phyloP scores from a whole-genome alignment of 1,284 basidiomycete genomes.

The Vanrija pseudolonga region DNA sequence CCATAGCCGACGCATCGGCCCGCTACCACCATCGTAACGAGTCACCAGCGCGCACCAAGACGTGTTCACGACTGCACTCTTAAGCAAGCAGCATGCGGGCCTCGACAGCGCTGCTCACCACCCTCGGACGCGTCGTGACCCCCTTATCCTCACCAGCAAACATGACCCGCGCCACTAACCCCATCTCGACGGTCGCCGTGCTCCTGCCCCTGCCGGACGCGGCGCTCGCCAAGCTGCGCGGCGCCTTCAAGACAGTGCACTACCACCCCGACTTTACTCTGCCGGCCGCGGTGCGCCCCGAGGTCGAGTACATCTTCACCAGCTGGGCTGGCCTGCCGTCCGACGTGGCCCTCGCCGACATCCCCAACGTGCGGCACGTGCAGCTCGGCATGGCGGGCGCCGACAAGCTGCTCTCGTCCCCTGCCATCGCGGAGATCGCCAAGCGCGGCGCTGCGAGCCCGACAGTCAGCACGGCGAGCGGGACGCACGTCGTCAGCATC shows the following conservation, averaged over 20 bases:
- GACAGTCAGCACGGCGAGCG: constrained; percentile 37
- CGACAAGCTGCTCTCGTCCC: constrained; percentile 22
- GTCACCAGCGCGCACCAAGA: too few relatives aligned
- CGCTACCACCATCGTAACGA: too few relatives aligned
- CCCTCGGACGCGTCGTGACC: too few relatives aligned
- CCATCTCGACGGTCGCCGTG: constrained; percentile 12
- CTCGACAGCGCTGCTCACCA: too few relatives aligned
- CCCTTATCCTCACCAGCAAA: background rate
- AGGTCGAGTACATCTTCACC: constrained; percentile 12
- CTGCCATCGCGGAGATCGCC: constrained; percentile 14
- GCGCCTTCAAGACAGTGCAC: constrained; percentile 32
- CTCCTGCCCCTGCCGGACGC: constrained; percentile 18
- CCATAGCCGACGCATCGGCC: too few relatives aligned
- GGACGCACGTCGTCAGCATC: constrained; percentile 43
- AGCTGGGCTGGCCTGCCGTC: constrained; percentile 7
- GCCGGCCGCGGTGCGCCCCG: background rate
- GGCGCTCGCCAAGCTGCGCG: constrained; percentile 24
- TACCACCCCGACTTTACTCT: constrained; percentile 22
- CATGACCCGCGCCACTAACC: constrained; percentile 2
- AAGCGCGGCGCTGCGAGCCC: background rate
- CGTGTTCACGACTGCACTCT: too few relatives aligned
- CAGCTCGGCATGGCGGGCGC: constrained; percentile 39
- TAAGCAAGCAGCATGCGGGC: too few relatives aligned
- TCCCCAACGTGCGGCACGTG: constrained; percentile 31
- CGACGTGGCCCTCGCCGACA: constrained; percentile 14